A percentile compares a stretch with the other conserved stretches of the same genome.
phyloP scores from a whole-genome alignment of 129 eudicot species.

The Helichrysum umbraculigerum region DNA sequence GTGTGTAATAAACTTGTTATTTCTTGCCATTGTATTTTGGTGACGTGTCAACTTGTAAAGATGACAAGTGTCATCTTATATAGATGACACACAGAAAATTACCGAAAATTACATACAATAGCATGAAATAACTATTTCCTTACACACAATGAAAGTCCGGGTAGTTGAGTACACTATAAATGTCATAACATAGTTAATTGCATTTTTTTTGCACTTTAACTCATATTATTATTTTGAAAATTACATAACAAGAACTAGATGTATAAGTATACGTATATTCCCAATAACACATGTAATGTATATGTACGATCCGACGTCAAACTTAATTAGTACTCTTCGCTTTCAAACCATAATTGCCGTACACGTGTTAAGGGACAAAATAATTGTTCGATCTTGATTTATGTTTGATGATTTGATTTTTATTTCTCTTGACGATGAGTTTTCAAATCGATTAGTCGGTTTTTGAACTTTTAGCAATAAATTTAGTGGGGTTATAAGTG shows the following conservation, averaged over 20 bases:
- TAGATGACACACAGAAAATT: no score
- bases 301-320: slow-evolving; percentile 10
- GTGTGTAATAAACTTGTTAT: no score
- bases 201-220: no score
- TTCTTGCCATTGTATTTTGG: no score
- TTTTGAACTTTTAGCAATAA: slow-evolving; percentile 36
- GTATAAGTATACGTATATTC: not conserved
- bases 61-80: no score
- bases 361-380: slow-evolving; percentile 41
- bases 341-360: slow-evolving; percentile 14
- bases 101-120: no score
- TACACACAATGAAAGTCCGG: no score
- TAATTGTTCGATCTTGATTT: slow-evolving; percentile 29
- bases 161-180: no score
- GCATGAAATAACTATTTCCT: no score
- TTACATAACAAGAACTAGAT: slow-evolving; percentile 6
- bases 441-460: slow-evolving; percentile 20
- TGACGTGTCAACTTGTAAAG: no score
- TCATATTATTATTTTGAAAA: slow-evolving; percentile 31
- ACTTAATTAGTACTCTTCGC: slow-evolving; percentile 7
- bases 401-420: slow-evolving; percentile 24
- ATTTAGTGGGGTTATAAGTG: slow-evolving; percentile 32
- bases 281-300: slow-evolving; percentile 19
- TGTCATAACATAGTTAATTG: no score
- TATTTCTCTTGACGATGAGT: not conserved